Conservation (phyloP, 2,329 filamentous ascomycete species). For the Pseudopithomyces maydicus region DNA sequence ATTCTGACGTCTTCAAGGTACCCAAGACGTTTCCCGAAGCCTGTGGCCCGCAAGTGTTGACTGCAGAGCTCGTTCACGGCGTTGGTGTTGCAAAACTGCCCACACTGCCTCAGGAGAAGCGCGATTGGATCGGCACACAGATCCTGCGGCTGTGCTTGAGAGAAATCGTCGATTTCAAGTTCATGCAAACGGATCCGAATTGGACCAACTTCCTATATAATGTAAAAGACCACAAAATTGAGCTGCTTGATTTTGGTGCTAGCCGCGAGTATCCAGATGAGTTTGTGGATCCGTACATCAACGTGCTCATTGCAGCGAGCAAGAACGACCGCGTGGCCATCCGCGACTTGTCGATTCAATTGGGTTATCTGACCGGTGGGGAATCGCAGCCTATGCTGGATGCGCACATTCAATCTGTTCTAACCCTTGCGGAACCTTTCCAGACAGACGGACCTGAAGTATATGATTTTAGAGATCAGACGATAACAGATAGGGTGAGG, state of each 20-base stretch:
- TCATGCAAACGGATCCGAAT: conserved; percentile 99
- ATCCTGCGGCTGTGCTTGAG: conserved; percentile 89
- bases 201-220: conserved; percentile 99
- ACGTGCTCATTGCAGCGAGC: conserved; percentile 79
- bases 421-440: conserved; percentile 94
- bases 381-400: conserved; percentile 87
- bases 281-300: conserved; percentile 82
- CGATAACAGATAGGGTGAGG: conserved; percentile 92
- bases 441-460: conserved; percentile 72
- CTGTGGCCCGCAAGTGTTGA: conserved; percentile 83
- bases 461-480: conserved; percentile 93
- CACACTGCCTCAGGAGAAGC: conserved; percentile 78
- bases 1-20: conserved; percentile 75
- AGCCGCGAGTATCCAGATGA: conserved; percentile 80
- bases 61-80: conserved; percentile 90
- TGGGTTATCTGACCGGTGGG: conserved; percentile 91
- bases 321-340: conserved; percentile 68
- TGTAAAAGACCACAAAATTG: conserved; percentile 69
- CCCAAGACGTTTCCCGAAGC: conserved; percentile 79
- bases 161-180: conserved; percentile 91
- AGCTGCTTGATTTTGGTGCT: conserved; percentile 94
- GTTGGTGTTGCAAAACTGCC: conserved; percentile 81
- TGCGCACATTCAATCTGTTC: conserved; percentile 84
- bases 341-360: conserved; percentile 69
- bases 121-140: conserved; percentile 95